Evolutionary conservation across 805 yeast species (phyloP).

Genomic region (Saccharomycopsis guyanensis): DNA sequence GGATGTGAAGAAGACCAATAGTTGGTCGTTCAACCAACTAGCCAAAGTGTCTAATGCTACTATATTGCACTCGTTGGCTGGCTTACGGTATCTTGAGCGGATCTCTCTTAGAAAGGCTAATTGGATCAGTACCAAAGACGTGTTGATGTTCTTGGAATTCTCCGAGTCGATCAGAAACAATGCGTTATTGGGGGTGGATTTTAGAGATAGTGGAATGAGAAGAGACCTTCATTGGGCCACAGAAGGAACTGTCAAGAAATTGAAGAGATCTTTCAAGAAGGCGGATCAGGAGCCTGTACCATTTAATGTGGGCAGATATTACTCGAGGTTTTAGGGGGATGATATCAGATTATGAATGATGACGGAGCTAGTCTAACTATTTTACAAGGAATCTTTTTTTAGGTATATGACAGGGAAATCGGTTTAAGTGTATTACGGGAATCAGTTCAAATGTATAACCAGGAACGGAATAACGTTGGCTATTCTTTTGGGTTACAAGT

Average conservation of each 20-base stretch:
- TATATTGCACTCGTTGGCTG: constrained; percentile 7
- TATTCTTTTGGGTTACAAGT: too few relatives aligned
- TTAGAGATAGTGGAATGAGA: constrained; percentile 19
- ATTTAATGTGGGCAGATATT: constrained; percentile 11
- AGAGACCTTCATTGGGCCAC: constrained; percentile 20
- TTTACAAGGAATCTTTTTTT: too few relatives aligned
- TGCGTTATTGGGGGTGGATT: constrained; percentile 10
- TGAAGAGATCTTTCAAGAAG: constrained; percentile 6
- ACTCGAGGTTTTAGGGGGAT: background rate
- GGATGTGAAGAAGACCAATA: constrained; percentile 16
- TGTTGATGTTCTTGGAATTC: constrained; percentile 3
- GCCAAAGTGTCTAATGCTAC: constrained; percentile 8
- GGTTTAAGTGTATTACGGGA: too few relatives aligned
- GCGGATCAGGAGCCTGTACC: background rate
- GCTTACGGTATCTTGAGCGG: constrained; percentile 3
- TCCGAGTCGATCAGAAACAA: constrained; percentile 4
- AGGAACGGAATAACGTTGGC: too few relatives aligned
- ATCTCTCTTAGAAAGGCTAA: constrained; percentile 2
- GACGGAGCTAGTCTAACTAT: too few relatives aligned
- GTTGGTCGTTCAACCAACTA: constrained; percentile 15
- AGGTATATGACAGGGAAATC: too few relatives aligned
- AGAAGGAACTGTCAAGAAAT: constrained; percentile 14
- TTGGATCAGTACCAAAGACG: constrained; percentile 19
- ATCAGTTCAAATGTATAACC: too few relatives aligned
- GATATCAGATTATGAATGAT: too few relatives aligned